phyloP scores from a whole-genome alignment of 1,139 yeast genomes.

The Pneumocystis carinii region DNA sequence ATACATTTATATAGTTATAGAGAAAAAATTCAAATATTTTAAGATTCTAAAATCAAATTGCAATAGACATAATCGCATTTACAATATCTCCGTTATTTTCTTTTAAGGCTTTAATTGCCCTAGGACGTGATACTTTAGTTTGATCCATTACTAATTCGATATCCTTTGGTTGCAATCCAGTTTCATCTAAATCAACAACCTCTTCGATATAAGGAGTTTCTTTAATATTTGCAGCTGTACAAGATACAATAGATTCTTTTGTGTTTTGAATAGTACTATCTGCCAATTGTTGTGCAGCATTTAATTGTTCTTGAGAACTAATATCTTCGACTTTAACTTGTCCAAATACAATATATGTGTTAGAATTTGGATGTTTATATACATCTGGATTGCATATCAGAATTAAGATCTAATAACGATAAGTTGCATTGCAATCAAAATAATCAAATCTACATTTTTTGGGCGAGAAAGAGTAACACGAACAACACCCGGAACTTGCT shows the following conservation, averaged over 20 bases:
- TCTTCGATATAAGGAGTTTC: constrained; percentile 13
- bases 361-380: constrained; percentile 75
- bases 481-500: constrained; percentile 80
- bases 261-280: constrained; percentile 28
- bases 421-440: neutral
- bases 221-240: constrained; percentile 15
- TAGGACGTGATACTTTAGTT: constrained; percentile 72
- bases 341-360: constrained; percentile 92
- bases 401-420: constrained; percentile 33
- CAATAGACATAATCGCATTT: constrained; percentile 21
- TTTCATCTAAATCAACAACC: constrained; percentile 19
- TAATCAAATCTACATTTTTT: constrained; percentile 43
- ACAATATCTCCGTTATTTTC: constrained; percentile 88
- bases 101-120: constrained; percentile 82
- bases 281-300: constrained; percentile 19
- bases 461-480: constrained; percentile 94
- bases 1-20: no score
- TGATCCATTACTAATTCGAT: constrained; percentile 30
- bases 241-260: constrained; percentile 23
- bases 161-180: constrained; percentile 21
- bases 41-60: neutral
- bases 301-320: constrained; percentile 44
- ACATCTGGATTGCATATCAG: constrained; percentile 94
- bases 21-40: no score
- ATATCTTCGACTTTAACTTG: constrained; percentile 92